Base-by-base conservation (phyloP, 805 yeast genomes). In the Kodamaea neixiangensis region DNA sequence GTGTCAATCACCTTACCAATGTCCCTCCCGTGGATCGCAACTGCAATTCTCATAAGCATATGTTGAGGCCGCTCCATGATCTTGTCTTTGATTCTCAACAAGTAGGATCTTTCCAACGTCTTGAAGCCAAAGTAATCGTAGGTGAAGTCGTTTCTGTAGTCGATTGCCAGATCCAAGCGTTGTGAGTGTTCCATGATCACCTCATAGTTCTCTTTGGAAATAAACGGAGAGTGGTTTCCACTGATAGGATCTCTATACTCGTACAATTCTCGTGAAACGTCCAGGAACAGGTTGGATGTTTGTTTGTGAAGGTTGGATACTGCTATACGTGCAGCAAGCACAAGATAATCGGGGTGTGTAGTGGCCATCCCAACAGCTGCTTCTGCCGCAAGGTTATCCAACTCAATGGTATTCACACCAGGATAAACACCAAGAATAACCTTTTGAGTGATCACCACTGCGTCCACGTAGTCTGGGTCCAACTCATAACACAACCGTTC, bases 311-410 rank as follows among this genome's bases (percentile, higher is more conserved):
- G 78, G 69, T 90, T 90, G 39, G 97, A 89, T 49, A 94, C 86
- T 17, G 98, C 97, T 54, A 93, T 87, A 75, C 99, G 85, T 33
- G 98, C 97, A 49, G 97, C 97, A 61, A 91, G 78, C 40, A 85
- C 83, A 21, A 97, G 97, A 63, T 93, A 92, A 73, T 94, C 98
- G n/a, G 98, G 98, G 69, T 93, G 98, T 55, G 89, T 82, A 10
- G 98, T 93, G 52, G 97, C 91, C 97, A 94, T 89, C 66, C 87
- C 88, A 40, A 98, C 98, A 51, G 97, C 96, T 34, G 97, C 91
- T 72, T 94, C 99, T 41, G 98, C 97, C 45, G 98, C 92, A 58
- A 74, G 72, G 60, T 74, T 73, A 57, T 74, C 79, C 55, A 74
- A 70, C 55, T 94, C 97, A 54, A 87, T 81, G 49, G 98, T 94